A percentile compares a stretch with the other conserved stretches of the same genome.
Conservation (phyloP, 2,329 filamentous ascomycete species). For the Truncatella angustata region DNA sequence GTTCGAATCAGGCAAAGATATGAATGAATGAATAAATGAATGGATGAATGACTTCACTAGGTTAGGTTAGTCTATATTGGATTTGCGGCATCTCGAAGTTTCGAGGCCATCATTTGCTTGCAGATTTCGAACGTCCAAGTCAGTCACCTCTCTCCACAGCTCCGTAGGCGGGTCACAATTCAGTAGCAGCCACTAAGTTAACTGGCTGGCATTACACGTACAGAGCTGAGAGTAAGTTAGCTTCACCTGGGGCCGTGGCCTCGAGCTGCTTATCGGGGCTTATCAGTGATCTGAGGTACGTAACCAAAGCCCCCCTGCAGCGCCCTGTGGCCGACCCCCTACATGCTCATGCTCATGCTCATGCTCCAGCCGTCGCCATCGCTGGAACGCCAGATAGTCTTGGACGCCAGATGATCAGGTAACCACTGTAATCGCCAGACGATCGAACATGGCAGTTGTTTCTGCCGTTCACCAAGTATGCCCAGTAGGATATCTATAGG, state of each 20-base stretch:
- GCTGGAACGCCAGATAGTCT: not conserved
- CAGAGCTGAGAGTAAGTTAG: too few relatives aligned
- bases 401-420: not conserved
- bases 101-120: not conserved
- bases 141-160: not conserved
- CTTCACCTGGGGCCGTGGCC: not conserved
- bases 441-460: slow-evolving; percentile 5
- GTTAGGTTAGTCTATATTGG: not conserved
- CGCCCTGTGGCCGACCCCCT: slow-evolving; percentile 1
- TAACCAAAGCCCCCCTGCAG: not conserved
- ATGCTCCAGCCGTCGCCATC: not conserved
- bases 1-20: too few relatives aligned
- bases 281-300: not conserved
- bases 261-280: not conserved
- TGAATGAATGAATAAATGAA: too few relatives aligned
- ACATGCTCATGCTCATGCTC: too few relatives aligned
- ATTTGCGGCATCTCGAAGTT: not conserved
- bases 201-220: too few relatives aligned
- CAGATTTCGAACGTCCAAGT: not conserved
- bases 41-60: not conserved
- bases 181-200: not conserved
- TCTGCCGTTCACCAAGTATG: not conserved
- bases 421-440: not conserved
- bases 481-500: slow-evolving; percentile 27
- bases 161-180: not conserved